A percentile compares a stretch with the other conserved stretches of the same genome.
Conservation (phyloP, 164 flowering plant species). For the Houttuynia cordata region DNA sequence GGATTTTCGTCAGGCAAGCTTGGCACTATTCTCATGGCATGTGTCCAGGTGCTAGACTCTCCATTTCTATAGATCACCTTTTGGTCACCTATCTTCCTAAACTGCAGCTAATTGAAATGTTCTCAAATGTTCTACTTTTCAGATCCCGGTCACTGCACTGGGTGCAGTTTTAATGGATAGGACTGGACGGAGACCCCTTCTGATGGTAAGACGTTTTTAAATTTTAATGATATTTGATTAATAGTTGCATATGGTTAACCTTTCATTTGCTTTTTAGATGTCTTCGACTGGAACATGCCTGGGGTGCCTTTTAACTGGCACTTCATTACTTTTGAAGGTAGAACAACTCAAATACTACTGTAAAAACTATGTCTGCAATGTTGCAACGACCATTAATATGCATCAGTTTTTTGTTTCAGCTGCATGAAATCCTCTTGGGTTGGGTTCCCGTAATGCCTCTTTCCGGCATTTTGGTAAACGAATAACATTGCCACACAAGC, state of each 20-base stretch:
- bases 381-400: neutral
- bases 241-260: neutral
- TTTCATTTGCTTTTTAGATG: slow-evolving; percentile 23
- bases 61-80: neutral
- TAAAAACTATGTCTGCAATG: neutral
- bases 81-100: neutral
- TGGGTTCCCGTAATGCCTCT: slow-evolving; percentile 52
- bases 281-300: slow-evolving; percentile 55
- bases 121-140: slow-evolving; percentile 2
- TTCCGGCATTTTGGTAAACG: slow-evolving; percentile 58
- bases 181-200: slow-evolving; percentile 77
- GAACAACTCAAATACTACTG: neutral
- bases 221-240: neutral
- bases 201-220: slow-evolving; percentile 36
- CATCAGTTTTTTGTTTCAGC: slow-evolving; percentile 29
- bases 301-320: slow-evolving; percentile 48
- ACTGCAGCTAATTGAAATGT: neutral
- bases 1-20: slow-evolving; percentile 36
- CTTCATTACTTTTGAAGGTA: slow-evolving; percentile 76
- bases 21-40: slow-evolving; percentile 33
- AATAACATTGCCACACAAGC: neutral
- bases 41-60: slow-evolving; percentile 29
- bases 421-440: slow-evolving; percentile 21
- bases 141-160: slow-evolving; percentile 61
- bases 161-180: slow-evolving; percentile 53